These are phyloP conservation scores for Musa troglodytarum DNA, from an alignment of 176 grass and related monocot genomes.

Conservation along the genomic window DNA sequence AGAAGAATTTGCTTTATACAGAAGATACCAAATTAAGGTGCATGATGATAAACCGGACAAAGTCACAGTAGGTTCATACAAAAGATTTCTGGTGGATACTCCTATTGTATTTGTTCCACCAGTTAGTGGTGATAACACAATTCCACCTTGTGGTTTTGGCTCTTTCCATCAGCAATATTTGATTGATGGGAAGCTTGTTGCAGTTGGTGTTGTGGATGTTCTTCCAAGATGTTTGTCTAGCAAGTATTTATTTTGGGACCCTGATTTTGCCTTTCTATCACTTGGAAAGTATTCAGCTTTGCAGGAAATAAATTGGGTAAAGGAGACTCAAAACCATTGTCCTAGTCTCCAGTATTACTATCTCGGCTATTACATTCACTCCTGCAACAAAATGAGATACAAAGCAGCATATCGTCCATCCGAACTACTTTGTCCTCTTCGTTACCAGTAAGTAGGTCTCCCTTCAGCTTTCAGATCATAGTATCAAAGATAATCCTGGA, in stretches of 20 bases:
- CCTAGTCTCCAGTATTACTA: constrained; percentile 84
- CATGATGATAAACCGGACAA: constrained; percentile 58
- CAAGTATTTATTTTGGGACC: constrained; percentile 99
- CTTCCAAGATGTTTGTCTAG: constrained; percentile 92
- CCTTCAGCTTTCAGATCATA: neutral
- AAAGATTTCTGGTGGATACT: constrained; percentile 72
- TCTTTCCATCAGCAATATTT: constrained; percentile 97
- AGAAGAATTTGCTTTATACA: constrained; percentile 74
- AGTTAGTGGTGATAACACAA: constrained; percentile 35
- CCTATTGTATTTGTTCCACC: constrained; percentile 66
- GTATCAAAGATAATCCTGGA: neutral
- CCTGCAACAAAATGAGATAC: constrained; percentile 97
- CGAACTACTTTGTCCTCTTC: constrained; percentile 86
- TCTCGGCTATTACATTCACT: constrained; percentile 96
- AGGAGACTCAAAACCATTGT: constrained; percentile 44
- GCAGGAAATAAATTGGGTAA: constrained; percentile 88
- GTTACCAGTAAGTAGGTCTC: constrained; percentile 75
- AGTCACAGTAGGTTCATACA: constrained; percentile 70
- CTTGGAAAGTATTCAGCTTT: constrained; percentile 92
- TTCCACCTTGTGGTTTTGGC: constrained; percentile 72
- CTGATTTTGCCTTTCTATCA: constrained; percentile 82
- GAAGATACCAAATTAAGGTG: constrained; percentile 78
- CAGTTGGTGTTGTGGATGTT: constrained; percentile 94
- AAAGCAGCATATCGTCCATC: constrained; percentile 94
- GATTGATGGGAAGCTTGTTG: constrained; percentile 90